Evolutionary conservation across 208 protist species (phyloP), one percentile per base, ranked within the genome.

Genomic region (Tritrichomonas musculus): DNA sequence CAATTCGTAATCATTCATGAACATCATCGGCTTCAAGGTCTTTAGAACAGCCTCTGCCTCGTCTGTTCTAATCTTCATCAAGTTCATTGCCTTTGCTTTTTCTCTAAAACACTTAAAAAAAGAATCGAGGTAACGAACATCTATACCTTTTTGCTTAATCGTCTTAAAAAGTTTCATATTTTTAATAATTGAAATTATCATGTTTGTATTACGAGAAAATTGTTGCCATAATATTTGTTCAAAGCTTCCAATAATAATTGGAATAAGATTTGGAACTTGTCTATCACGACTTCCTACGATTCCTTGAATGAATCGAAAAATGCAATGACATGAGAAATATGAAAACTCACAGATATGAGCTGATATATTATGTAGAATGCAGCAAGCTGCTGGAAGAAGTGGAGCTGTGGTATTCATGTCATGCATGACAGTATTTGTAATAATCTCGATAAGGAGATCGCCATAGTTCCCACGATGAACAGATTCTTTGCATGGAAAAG

Each of bases 321-420:
- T 57, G n/a, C 77, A 57, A 20, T 88, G 33, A 11, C 41, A 88
- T 57, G 47, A n/a, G 22, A 88, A 88, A 50, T 53, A 88, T 55
- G 77, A 88, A 39, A 88, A 88, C 11, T 25, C 33, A 33, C 33
- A 33, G 30, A 88, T 33, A 57, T 88, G 77, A 17, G 77, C 77
- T 8, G 77, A 88, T 20, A 88, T 88, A 30, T 88, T 88, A 88
- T 88, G 41, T 17, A 88, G 39, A 39, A 88, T 88, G 39, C 77
- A 88, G 5, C n/a, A 25, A 57, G 44, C 47, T 39, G 77, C 41
- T 27, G 77, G 77, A 57, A 88, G 47, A 57, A 88, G 47, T 39
- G 77, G 77, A 39, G 77, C 47, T 57, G 77, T 60, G 33, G 1
- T 57, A 8, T 14, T n/a, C 9, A 88, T 47, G 22, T 88, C 77